Percentiles rank a stretch among this genome's conserved stretches.
These are phyloP conservation scores for Mollisia scopiformis DNA, from an alignment of 2,329 filamentous ascomycete species.

Conservation along the genomic window DNA sequence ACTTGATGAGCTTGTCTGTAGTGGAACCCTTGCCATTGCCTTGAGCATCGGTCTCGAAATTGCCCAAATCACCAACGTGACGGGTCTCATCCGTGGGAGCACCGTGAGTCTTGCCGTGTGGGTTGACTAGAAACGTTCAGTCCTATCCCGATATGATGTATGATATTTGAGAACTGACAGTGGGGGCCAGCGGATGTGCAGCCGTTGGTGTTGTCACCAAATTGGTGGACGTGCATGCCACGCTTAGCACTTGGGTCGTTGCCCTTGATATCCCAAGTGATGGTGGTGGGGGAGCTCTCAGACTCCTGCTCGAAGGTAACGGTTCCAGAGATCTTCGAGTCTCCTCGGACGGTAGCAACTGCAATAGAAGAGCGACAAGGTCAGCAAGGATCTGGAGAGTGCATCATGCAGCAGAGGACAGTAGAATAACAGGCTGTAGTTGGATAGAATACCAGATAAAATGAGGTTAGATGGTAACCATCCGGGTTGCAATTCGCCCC, in stretches of 20 bases:
- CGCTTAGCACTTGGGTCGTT: slow-evolving; percentile 95
- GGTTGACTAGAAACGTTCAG: slow-evolving; percentile 75
- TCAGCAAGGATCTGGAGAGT: slow-evolving; percentile 18
- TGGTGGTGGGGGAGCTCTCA: slow-evolving; percentile 80
- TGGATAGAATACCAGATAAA: slow-evolving; percentile 36
- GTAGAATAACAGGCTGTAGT: too few species aligned
- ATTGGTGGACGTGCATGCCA: slow-evolving; percentile 98
- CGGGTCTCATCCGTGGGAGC: slow-evolving; percentile 80
- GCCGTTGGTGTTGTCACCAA: slow-evolving; percentile 99
- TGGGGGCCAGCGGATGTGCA: slow-evolving; percentile 98
- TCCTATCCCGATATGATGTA: slow-evolving; percentile 5
- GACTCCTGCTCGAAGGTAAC: slow-evolving; percentile 92
- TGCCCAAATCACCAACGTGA: slow-evolving; percentile 97
- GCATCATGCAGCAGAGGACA: too few species aligned
- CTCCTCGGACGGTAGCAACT: slow-evolving; percentile 98
- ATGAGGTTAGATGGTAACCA: slow-evolving; percentile 38
- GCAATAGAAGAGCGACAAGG: slow-evolving; percentile 18
- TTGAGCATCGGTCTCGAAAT: slow-evolving; percentile 93
- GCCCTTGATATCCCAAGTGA: slow-evolving; percentile 91
- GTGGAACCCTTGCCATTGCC: slow-evolving; percentile 85
- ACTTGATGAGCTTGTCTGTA: slow-evolving; percentile 83
- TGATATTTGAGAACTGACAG: slow-evolving; percentile 62
- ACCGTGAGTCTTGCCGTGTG: slow-evolving; percentile 88
- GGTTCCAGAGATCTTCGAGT: slow-evolving; percentile 92
- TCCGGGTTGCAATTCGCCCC: slow-evolving; percentile 46